Evolutionary conservation across 768 basidiomycete species (phyloP).

Genomic region (Tricholoma flavovirens): DNA sequence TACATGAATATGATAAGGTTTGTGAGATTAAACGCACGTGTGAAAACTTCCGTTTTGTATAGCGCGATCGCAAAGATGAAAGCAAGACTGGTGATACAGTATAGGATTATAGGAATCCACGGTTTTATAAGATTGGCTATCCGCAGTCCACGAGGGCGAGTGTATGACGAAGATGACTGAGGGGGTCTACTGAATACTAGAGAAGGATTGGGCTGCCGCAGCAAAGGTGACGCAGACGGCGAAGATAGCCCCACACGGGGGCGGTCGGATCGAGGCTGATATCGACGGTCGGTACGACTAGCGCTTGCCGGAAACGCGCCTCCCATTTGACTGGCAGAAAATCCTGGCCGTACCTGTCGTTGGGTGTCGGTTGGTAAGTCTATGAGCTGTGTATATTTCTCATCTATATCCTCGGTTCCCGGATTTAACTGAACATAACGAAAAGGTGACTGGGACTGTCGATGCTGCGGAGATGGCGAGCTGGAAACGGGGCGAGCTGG

Average conservation of each 20-base stretch:
- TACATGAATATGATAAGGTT: not conserved
- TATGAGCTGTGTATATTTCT: conserved; percentile 24
- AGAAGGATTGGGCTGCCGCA: conserved; percentile 15
- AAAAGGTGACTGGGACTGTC: conserved; percentile 28
- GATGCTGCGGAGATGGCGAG: conserved; percentile 20
- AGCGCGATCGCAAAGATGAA: conserved; percentile 80
- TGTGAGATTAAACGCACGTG: conserved; percentile 45
- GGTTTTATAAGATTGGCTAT: conserved; percentile 58
- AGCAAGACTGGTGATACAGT: conserved; percentile 68
- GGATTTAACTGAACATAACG: conserved; percentile 25
- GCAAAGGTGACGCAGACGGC: conserved; percentile 13
- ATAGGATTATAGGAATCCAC: conserved; percentile 75
- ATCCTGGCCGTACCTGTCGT: conserved; percentile 6
- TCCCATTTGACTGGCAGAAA: conserved; percentile 1
- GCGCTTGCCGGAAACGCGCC: not conserved
- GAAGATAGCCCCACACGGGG: conserved; percentile 8
- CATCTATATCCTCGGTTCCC: conserved; percentile 13
- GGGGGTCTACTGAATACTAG: conserved; percentile 14
- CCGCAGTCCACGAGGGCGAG: conserved; percentile 44
- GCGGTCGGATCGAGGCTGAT: conserved; percentile 5
- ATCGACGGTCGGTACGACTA: conserved; percentile 3
- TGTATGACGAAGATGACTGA: conserved; percentile 25
- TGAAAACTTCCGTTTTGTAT: conserved; percentile 78
- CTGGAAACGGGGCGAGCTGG: conserved; percentile 23
- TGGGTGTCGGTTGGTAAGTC: conserved; percentile 16